Evolutionary conservation across 108 stramenopile genomes (phyloP).

Genomic region (Nitzschia sp.): DNA sequence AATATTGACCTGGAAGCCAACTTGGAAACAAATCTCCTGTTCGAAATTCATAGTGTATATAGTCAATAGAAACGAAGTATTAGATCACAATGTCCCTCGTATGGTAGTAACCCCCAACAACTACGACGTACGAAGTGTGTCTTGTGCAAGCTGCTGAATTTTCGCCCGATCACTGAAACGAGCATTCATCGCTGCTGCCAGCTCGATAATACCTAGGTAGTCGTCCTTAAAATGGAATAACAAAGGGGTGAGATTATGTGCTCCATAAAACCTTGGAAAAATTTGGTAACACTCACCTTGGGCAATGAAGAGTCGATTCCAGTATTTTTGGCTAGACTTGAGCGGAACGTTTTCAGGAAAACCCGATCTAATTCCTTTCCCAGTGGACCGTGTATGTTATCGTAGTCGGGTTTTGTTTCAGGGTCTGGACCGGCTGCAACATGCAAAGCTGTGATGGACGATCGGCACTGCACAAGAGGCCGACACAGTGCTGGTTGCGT

Average conservation of each 20-base stretch:
- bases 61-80: constrained; percentile 32
- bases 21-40: constrained; percentile 59
- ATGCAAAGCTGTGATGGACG: no score
- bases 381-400: constrained; percentile 73
- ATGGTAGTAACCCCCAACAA: neutral
- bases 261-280: neutral
- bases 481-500: no score
- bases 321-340: constrained; percentile 48
- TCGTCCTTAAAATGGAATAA: constrained; percentile 27
- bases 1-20: constrained; percentile 57
- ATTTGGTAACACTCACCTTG: neutral
- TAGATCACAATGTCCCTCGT: constrained; percentile 2
- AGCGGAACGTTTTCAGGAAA: constrained; percentile 63
- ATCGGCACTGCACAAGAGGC: no score
- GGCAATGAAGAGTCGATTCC: constrained; percentile 31
- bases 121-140: constrained; percentile 42
- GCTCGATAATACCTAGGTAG: constrained; percentile 69
- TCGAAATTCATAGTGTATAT: constrained; percentile 9
- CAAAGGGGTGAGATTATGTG: neutral
- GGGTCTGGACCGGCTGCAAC: constrained; percentile 54
- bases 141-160: constrained; percentile 58
- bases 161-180: constrained; percentile 47
- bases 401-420: constrained; percentile 77
- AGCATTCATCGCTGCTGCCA: constrained; percentile 64
- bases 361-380: constrained; percentile 56